These are phyloP conservation scores for Pleurotus eryngii DNA, from an alignment of 768 basidiomycete species.

Conservation along the genomic window DNA sequence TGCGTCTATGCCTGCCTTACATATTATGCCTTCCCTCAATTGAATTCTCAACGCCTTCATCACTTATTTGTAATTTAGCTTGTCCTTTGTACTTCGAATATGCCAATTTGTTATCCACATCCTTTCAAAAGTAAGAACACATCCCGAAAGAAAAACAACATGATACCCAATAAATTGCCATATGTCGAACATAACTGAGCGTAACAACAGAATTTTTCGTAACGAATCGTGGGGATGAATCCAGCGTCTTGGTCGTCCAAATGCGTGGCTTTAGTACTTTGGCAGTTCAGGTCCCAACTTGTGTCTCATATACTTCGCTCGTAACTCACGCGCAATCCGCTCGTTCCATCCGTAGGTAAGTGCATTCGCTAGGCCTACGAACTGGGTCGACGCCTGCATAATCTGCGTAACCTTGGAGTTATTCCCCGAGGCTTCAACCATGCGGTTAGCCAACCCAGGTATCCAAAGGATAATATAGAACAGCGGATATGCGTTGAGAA, in stretches of 20 bases:
- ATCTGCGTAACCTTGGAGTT: constrained; percentile 6
- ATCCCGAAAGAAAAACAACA: too few relatives aligned
- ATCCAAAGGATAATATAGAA: constrained; percentile 16
- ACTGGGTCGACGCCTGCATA: constrained; percentile 12
- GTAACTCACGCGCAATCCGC: constrained; percentile 7
- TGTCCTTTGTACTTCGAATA: not conserved
- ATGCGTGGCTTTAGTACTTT: too few relatives aligned
- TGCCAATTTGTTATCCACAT: too few relatives aligned
- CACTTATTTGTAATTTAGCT: not conserved
- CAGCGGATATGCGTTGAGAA: constrained; percentile 14
- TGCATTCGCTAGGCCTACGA: constrained; percentile 13
- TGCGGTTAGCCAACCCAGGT: constrained; percentile 13
- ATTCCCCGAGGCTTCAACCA: constrained; percentile 12
- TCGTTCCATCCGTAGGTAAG: constrained; percentile 15
- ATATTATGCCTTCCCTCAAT: not conserved
- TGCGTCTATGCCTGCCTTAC: not conserved
- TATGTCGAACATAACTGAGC: too few relatives aligned
- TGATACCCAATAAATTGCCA: too few relatives aligned
- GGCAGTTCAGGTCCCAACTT: too few relatives aligned
- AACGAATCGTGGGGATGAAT: too few relatives aligned
- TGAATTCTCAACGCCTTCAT: too few relatives aligned
- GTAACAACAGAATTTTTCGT: too few relatives aligned
- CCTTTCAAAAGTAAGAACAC: too few relatives aligned
- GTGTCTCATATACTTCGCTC: not conserved
- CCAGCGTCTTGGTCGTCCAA: too few relatives aligned